Evolutionary conservation across 352 stramenopile species (phyloP), one percentile per base, ranked within the genome.

Genomic region (Phytophthora multivora): DNA sequence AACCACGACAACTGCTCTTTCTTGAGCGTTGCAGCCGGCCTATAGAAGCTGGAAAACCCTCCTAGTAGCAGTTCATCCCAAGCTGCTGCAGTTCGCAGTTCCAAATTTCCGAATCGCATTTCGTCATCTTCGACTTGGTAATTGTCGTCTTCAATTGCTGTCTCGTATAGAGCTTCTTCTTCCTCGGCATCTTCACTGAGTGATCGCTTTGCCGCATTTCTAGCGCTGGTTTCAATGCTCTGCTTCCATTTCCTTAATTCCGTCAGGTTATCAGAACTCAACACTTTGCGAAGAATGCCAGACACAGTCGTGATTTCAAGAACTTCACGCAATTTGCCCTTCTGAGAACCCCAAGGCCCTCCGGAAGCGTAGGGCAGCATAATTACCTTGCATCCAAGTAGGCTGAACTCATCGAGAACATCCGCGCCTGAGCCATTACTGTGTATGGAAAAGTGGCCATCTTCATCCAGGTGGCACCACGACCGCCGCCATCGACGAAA

Each of bases 401-500:
- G 59, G 45, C 70, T 82, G 56, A 93, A 92, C 19, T 79, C 74
- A 26, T 93, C 84, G 2, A 93, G 66, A 3, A 89, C 46, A 50
- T 90, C 79, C 0, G 69, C 70, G 1, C 82, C 84, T 0, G 83
- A 91, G 0, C 84, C 86, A 39, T 93, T 90, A 5, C 69, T 84
- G 50, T 95, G 76, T 35, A 93, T 73, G 0, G 75, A 90, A 8
- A 96, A 81, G 6, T 83, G 66, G 1, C 85, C 81, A 23, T 90
- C 67, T 15, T 88, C 70, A 38, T 93, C 81, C 1, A 95, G 50
- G 42, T 91, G 83, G 48, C 88, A 95, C 85, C 85, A 96, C 8
- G 75, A 86, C 13, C 88, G 80, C 48, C 83, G 79, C 88, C 88
- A 96, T 21, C 88, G 75, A 55, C 80, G 80, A 59, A 96, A 96